Evolutionary conservation across 1,284 basidiomycete genomes (phyloP).

Genomic region (Ceratobasidium papillatum): DNA sequence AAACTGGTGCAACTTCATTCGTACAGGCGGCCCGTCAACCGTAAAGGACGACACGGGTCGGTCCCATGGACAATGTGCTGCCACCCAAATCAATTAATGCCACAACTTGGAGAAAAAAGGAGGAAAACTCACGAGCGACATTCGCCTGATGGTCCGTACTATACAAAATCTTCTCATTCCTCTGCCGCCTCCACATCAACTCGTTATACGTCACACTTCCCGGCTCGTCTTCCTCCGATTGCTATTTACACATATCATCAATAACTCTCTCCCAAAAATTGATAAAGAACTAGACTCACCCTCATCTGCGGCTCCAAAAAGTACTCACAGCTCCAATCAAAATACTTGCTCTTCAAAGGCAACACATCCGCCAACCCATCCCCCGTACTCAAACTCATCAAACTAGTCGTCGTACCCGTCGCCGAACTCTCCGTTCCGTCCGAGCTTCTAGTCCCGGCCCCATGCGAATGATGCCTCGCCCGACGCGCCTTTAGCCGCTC

Average conservation of each 20-base stretch:
- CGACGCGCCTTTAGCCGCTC: slow-evolving; percentile 77
- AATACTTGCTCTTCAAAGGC: slow-evolving; percentile 91
- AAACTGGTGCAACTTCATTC: slow-evolving; percentile 90
- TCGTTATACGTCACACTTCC: slow-evolving; percentile 94
- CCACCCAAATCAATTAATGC: slow-evolving; percentile 14
- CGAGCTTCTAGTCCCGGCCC: slow-evolving; percentile 10
- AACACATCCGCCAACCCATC: slow-evolving; percentile 56
- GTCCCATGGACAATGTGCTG: slow-evolving; percentile 76
- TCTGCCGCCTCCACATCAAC: slow-evolving; percentile 92
- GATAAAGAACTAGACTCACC: slow-evolving; percentile 58
- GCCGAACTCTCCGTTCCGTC: slow-evolving; percentile 31
- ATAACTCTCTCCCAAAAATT: not conserved
- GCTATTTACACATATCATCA: slow-evolving; percentile 57
- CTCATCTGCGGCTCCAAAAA: slow-evolving; percentile 99
- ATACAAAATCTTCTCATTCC: slow-evolving; percentile 84
- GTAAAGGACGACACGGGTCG: slow-evolving; percentile 78
- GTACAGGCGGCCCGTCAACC: slow-evolving; percentile 74
- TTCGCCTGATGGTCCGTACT: slow-evolving; percentile 76
- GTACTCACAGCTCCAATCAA: slow-evolving; percentile 97
- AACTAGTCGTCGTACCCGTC: slow-evolving; percentile 1
- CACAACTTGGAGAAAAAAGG: slow-evolving; percentile 3
- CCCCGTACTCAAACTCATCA: slow-evolving; percentile 29
- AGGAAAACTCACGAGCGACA: slow-evolving; percentile 69
- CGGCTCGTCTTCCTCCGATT: slow-evolving; percentile 94
- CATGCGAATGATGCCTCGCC: slow-evolving; percentile 50